A percentile compares a stretch with the other conserved stretches of the same genome.
These are phyloP conservation scores for Leptographium lundbergii DNA, from an alignment of 2,329 filamentous ascomycete species.

Conservation along the genomic window DNA sequence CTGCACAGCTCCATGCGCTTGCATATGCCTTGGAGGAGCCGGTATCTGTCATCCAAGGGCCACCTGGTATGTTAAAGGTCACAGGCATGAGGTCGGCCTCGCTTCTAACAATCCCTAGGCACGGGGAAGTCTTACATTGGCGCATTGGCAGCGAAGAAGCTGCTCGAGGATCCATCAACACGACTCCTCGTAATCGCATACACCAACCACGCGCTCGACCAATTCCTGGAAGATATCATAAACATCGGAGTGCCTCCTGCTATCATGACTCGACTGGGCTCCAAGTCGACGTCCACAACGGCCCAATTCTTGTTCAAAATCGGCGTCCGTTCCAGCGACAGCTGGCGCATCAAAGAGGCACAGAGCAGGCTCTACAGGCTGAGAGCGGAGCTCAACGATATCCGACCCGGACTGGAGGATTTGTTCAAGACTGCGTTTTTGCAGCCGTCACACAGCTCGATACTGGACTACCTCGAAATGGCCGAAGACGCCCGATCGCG, in stretches of 20 bases:
- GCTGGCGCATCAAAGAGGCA: background rate
- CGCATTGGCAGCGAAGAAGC: constrained; percentile 42
- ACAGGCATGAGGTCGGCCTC: too few relatives aligned
- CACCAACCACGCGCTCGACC: constrained; percentile 55
- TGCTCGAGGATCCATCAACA: constrained; percentile 20
- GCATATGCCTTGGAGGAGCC: constrained; percentile 31
- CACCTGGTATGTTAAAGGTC: constrained; percentile 40
- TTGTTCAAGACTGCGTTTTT: background rate
- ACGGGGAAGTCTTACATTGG: constrained; percentile 29
- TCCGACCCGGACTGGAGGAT: constrained; percentile 9
- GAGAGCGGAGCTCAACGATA: constrained; percentile 15
- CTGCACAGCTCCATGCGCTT: background rate
- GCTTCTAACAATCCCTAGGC: background rate
- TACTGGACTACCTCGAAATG: constrained; percentile 27
- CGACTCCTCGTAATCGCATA: constrained; percentile 52
- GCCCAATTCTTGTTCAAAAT: constrained; percentile 25
- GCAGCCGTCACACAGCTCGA: constrained; percentile 8
- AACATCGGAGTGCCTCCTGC: constrained; percentile 38
- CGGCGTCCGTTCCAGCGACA: background rate
- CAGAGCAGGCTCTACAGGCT: background rate
- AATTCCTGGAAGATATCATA: constrained; percentile 53
- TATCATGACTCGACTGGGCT: constrained; percentile 47
- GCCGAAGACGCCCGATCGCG: background rate
- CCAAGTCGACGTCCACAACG: constrained; percentile 39
- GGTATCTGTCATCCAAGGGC: constrained; percentile 56